Percentiles rank a stretch among this genome's conserved stretches.
Conservation (phyloP, 371 early-diverging fungal genomes). For the Apophysomyces variabilis region DNA sequence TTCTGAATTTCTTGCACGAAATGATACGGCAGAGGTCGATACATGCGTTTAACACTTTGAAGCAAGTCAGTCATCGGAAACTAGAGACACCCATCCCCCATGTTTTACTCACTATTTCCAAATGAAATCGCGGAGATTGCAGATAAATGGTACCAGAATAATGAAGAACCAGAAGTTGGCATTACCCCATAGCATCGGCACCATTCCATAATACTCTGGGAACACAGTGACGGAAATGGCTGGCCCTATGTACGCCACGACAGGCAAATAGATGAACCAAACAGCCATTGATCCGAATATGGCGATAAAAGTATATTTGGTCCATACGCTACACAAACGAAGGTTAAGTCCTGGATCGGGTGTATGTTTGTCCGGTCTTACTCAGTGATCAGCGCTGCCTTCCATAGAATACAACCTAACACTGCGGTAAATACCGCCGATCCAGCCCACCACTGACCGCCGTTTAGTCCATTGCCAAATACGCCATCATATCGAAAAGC, state of each 20-base stretch:
- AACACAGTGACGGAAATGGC: constrained; percentile 64
- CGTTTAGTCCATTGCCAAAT: constrained; percentile 64
- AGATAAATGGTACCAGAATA: constrained; percentile 79
- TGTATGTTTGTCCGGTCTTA: constrained; percentile 35
- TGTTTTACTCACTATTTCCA: constrained; percentile 87
- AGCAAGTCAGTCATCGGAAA: too few relatives aligned
- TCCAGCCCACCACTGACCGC: constrained; percentile 84
- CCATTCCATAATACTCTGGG: constrained; percentile 83
- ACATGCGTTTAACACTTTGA: constrained; percentile 78
- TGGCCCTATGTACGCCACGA: constrained; percentile 86
- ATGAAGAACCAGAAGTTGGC: constrained; percentile 88
- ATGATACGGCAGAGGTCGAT: constrained; percentile 84
- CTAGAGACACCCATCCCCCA: background rate
- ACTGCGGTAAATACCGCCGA: constrained; percentile 81
- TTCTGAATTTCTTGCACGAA: constrained; percentile 98
- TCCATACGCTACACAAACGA: constrained; percentile 66
- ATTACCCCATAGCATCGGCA: constrained; percentile 74
- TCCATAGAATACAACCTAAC: constrained; percentile 79
- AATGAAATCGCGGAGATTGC: constrained; percentile 83
- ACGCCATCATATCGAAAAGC: constrained; percentile 68
- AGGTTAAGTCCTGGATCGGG: background rate
- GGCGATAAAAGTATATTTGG: constrained; percentile 82
- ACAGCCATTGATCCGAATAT: constrained; percentile 85
- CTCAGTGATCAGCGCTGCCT: constrained; percentile 86
- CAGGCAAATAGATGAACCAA: constrained; percentile 87